phyloP scores from a whole-genome alignment of 1,284 basidiomycete species.

The Pterula multifida region DNA sequence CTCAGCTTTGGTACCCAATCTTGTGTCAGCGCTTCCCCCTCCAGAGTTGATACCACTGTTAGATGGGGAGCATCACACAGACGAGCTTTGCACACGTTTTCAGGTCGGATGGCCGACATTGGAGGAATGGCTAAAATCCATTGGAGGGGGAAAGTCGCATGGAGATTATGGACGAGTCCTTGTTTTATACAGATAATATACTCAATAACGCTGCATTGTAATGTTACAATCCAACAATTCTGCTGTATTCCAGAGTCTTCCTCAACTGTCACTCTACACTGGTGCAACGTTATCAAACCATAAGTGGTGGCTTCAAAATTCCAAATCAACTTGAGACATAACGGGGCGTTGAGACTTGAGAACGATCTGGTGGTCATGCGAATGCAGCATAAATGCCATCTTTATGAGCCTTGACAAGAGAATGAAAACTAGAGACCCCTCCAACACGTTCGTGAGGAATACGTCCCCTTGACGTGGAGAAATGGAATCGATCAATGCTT shows the following conservation, averaged over 20 bases:
- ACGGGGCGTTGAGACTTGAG: too few relatives aligned
- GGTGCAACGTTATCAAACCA: too few relatives aligned
- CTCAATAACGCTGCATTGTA: neutral
- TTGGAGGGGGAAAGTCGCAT: slow-evolving; percentile 41
- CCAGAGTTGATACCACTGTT: slow-evolving; percentile 51
- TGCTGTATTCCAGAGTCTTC: too few relatives aligned
- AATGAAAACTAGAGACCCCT: neutral
- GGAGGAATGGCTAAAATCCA: slow-evolving; percentile 58
- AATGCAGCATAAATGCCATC: neutral
- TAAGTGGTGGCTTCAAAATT: too few relatives aligned
- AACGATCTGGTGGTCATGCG: neutral
- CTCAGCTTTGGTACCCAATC: slow-evolving; percentile 14
- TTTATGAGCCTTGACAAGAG: neutral
- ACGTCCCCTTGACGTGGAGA: neutral
- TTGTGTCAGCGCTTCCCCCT: slow-evolving; percentile 21
- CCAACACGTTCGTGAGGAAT: neutral
- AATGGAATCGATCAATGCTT: neutral
- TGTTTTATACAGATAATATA: slow-evolving; percentile 28
- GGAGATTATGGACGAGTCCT: slow-evolving; percentile 37
- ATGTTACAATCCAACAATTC: neutral
- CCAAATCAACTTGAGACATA: too few relatives aligned
- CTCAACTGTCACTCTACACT: too few relatives aligned
- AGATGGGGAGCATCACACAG: slow-evolving; percentile 84
- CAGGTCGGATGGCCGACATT: slow-evolving; percentile 78
- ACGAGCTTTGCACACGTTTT: slow-evolving; percentile 78